phyloP scores from a whole-genome alignment of 495 filamentous ascomycete genomes.

The Massariosphaeria phaeospora region DNA sequence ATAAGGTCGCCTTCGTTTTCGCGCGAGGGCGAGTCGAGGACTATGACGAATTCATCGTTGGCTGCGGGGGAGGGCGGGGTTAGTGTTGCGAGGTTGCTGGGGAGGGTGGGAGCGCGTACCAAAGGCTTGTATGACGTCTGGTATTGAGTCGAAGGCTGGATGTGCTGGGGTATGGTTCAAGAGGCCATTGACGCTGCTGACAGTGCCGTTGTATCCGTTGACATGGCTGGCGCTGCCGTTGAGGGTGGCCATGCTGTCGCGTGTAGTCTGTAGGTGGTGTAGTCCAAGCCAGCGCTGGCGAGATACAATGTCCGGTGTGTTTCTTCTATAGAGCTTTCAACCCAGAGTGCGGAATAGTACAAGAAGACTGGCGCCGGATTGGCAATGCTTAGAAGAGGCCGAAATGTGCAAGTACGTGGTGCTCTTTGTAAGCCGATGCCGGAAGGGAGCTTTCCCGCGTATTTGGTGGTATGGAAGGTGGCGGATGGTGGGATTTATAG shows the following conservation, averaged over 20 bases:
- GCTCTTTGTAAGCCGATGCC: slow-evolving; percentile 29
- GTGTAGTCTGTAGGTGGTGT: not conserved
- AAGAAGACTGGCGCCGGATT: no score
- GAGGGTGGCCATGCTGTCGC: not conserved
- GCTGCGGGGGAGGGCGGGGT: slow-evolving; percentile 47
- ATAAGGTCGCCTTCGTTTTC: slow-evolving; percentile 99
- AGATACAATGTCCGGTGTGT: no score
- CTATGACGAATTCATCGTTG: slow-evolving; percentile 89
- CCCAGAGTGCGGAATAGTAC: no score
- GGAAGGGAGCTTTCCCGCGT: no score
- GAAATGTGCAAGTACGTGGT: not conserved
- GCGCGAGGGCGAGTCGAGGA: slow-evolving; percentile 81
- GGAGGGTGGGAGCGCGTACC: slow-evolving; percentile 51
- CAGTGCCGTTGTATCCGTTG: slow-evolving; percentile 4
- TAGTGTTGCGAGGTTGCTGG: slow-evolving; percentile 3
- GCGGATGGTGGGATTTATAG: no score
- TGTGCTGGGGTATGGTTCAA: slow-evolving; percentile 13
- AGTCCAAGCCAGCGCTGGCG: not conserved
- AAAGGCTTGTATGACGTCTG: slow-evolving; percentile 78
- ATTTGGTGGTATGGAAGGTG: no score
- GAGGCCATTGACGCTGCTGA: slow-evolving; percentile 11
- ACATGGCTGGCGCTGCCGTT: slow-evolving; percentile 21
- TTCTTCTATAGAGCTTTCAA: no score
- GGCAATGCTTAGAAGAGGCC: slow-evolving; percentile 23
- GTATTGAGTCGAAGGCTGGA: slow-evolving; percentile 71